A percentile compares a stretch with the other conserved stretches of the same genome.
phyloP scores from a whole-genome alignment of 495 filamentous ascomycete species.

The Neurospora sp. region DNA sequence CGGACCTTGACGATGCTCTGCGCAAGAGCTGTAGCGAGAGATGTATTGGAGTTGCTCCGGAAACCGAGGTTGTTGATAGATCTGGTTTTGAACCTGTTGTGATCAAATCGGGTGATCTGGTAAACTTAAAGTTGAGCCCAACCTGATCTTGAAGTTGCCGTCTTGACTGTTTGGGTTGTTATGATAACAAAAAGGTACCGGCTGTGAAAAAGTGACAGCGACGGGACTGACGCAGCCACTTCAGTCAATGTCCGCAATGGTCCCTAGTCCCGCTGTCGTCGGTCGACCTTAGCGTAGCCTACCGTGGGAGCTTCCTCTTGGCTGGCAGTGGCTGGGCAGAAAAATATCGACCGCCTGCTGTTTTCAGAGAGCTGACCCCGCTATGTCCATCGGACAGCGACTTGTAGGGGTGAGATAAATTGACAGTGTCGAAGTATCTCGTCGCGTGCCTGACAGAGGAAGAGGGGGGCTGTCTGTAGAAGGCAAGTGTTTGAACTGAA shows the following conservation, averaged over 20 bases:
- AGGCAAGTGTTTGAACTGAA: neutral
- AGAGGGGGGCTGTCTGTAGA: neutral
- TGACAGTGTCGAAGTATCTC: slow-evolving; percentile 3
- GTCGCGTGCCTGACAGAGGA: neutral
- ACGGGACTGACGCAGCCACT: neutral
- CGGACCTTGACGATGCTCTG: neutral
- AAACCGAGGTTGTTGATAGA: neutral
- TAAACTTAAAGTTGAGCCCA: neutral
- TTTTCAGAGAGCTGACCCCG: slow-evolving; percentile 13
- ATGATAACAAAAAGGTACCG: neutral
- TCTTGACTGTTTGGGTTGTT: neutral
- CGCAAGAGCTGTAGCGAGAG: neutral
- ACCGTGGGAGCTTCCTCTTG: neutral
- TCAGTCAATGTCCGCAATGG: neutral
- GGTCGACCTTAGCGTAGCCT: neutral
- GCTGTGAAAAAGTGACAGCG: neutral
- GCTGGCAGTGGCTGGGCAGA: slow-evolving; percentile 1
- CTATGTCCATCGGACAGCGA: neutral
- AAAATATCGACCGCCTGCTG: slow-evolving; percentile 24
- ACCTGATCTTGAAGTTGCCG: neutral
- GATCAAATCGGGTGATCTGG: neutral
- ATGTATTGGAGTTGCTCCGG: neutral
- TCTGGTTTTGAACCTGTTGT: neutral
- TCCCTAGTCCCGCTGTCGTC: neutral
- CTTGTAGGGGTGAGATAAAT: slow-evolving; percentile 3